Percentiles rank a stretch among this genome's conserved stretches.
These are phyloP conservation scores for Boletellus ananiceps DNA, from an alignment of 768 basidiomycete genomes.

Conservation along the genomic window DNA sequence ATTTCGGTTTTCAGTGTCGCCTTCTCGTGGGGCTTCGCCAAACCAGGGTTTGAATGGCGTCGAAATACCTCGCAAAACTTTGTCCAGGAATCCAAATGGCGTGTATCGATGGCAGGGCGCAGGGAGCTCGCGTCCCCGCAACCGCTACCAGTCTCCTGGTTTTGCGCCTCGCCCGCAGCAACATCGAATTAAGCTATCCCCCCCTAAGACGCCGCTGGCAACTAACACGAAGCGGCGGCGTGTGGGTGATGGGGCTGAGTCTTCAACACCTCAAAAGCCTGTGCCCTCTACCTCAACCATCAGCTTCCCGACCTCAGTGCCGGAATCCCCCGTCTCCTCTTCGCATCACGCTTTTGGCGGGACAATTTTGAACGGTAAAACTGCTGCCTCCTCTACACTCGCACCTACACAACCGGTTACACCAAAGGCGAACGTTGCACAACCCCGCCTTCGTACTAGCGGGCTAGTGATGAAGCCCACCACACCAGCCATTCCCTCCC, in stretches of 20 bases:
- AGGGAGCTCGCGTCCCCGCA: constrained; percentile 64
- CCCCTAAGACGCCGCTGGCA: constrained; percentile 34
- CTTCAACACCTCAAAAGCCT: constrained; percentile 33
- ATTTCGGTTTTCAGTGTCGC: constrained; percentile 56
- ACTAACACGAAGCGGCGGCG: constrained; percentile 60
- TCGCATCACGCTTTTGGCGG: constrained; percentile 22
- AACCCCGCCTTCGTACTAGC: constrained; percentile 39
- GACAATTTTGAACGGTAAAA: constrained; percentile 25
- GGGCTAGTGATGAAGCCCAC: constrained; percentile 46
- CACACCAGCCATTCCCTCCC: constrained; percentile 64
- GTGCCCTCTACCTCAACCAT: constrained; percentile 25
- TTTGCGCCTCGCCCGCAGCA: constrained; percentile 55
- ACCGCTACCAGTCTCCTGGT: constrained; percentile 69
- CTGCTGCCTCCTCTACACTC: constrained; percentile 22
- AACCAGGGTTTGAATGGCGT: constrained; percentile 11
- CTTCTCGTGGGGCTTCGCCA: constrained; percentile 30
- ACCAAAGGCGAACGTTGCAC: constrained; percentile 24
- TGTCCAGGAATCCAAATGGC: constrained; percentile 73
- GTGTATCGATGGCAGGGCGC: constrained; percentile 70
- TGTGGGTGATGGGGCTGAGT: constrained; percentile 44
- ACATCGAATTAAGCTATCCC: constrained; percentile 41
- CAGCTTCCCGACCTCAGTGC: constrained; percentile 20
- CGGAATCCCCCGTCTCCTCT: constrained; percentile 34
- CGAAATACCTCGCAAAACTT: constrained; percentile 46
- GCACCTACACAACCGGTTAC: constrained; percentile 19